A percentile compares a stretch with the other conserved stretches of the same genome.
Conservation (phyloP, 2,329 filamentous ascomycete genomes). For the Grosmannia huntii region DNA sequence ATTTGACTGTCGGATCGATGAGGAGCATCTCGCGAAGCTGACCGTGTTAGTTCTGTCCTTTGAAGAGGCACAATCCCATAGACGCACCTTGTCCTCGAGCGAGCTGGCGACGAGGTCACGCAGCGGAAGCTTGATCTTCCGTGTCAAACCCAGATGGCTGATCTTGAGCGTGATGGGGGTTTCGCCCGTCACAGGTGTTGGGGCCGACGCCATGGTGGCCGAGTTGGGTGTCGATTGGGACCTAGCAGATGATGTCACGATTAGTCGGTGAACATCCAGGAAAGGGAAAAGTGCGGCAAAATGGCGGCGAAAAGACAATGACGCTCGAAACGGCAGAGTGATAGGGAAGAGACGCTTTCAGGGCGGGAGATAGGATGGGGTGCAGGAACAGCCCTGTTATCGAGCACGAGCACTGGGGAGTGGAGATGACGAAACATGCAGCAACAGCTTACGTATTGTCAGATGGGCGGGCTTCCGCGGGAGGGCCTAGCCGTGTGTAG, state of each 20-base stretch:
- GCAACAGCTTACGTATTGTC: not conserved
- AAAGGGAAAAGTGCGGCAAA: too few species aligned
- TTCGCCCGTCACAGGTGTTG: conserved; percentile 34
- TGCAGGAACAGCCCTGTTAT: not conserved
- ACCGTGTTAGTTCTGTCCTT: too few species aligned
- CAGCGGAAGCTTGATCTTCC: conserved; percentile 81
- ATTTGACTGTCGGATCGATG: conserved; percentile 47
- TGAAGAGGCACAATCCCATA: not conserved
- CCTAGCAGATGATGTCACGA: not conserved
- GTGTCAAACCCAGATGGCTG: conserved; percentile 58
- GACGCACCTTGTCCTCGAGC: conserved; percentile 73
- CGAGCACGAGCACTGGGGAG: not conserved
- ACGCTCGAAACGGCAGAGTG: not conserved
- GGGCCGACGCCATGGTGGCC: conserved; percentile 21
- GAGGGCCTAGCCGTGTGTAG: not conserved
- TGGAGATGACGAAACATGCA: not conserved
- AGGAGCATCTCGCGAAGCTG: conserved; percentile 59
- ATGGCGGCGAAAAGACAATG: not conserved
- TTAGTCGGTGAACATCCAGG: not conserved
- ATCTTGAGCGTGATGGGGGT: conserved; percentile 80
- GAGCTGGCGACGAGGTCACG: conserved; percentile 63
- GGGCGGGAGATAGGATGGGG: not conserved
- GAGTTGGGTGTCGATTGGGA: not conserved
- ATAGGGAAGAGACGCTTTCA: not conserved
- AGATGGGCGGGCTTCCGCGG: not conserved